Evolutionary conservation across 345 rosid species (phyloP), one percentile per base, ranked within the genome.

Genomic region (Chamaenerion angustifolium): DNA sequence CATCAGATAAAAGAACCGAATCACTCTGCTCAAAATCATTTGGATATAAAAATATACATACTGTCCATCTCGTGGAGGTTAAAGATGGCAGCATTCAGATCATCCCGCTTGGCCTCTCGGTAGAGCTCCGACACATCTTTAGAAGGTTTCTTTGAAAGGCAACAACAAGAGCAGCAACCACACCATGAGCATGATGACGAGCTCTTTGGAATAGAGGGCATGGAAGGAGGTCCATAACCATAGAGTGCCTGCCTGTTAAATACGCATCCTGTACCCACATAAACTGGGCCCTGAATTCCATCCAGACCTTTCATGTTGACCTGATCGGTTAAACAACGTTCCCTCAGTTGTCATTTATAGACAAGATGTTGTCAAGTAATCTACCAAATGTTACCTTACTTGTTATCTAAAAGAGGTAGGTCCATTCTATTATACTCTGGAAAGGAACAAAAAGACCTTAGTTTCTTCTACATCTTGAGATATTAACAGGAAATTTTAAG

Each of bases 221-320:
- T 76, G 13, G 88, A 73, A 56, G 95, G 74, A 45, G 98, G 98
- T 23, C 90, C 84, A 48, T 90, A 90, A 42, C 98, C 96, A 14
- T 90, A 90, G 43, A 90, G 85, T 35, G 95, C 98, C 68, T 84
- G 92, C 70, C 96, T 75, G 46, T 86, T 81, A 77, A 87, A 92
- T 64, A 83, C 88, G 60, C 81, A 73, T 71, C 98, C 96, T 3
- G 95, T 87, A 54, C 98, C 98, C 55, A 90, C 96, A 66, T 90
- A 86, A 31, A 87, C 83, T 10, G 96, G 98, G 42, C 96, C 96
- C 76, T 92, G 98, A 56, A 92, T 83, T 44, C 96, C 98, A 72
- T 92, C 98, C 55, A 83, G 72, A 4, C 96, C 98, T 68, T 77
- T 92, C 98, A 87, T 81, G 72, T 92, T 90, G 56, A 90, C 90